Evolutionary conservation across 352 stramenopile genomes (phyloP), one percentile per base, ranked within the genome.

Genomic region (Phytophthora cryptogea): DNA sequence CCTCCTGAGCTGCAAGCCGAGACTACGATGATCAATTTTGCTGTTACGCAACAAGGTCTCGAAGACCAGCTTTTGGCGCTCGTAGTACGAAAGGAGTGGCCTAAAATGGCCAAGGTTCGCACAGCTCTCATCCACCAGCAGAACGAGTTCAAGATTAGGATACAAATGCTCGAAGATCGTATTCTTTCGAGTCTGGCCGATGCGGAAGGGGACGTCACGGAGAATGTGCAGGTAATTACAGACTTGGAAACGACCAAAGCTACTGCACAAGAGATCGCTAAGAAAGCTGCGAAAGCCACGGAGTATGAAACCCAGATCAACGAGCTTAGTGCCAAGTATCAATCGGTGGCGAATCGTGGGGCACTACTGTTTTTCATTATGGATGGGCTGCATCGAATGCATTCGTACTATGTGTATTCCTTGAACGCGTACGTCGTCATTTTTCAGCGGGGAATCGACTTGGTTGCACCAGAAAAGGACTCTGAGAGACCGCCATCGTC

Each of bases 301-400:
- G 81, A 85, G 32, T 91, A 88, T 42, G 83, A 95, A 42, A 67
- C 70, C 7, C 74, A 92, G 42, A 96, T 98, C 63, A 79, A 83
- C 32, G 62, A 81, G 44, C 89, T 97, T 7, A 96, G 82, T 31
- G 76, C 89, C 3, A 97, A 97, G 70, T 98, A 98, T 61, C 78
- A 94, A n/a, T 77, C 82, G 1, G 95, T 98, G 14, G 95, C 94
- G 5, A 83, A 68, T 26, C 80, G 95, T n/a, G 92, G 90, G 8
- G 90, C 92, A n/a, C 63, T 98, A 59, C 75, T 98, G 3, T 98
- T 98, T 71, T 98, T 98, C 72, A 70, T 98, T 40, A 97, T 98
- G 86, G 93, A 97, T 61, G 86, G 89, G 8, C 72, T 98, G 32
- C 59, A 91, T 40, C 96, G 93, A 30, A 92, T 98, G 49, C 92